Evolutionary conservation across 371 early-diverging fungal species (phyloP).

Genomic region (Polyrhizophydium stewartii): DNA sequence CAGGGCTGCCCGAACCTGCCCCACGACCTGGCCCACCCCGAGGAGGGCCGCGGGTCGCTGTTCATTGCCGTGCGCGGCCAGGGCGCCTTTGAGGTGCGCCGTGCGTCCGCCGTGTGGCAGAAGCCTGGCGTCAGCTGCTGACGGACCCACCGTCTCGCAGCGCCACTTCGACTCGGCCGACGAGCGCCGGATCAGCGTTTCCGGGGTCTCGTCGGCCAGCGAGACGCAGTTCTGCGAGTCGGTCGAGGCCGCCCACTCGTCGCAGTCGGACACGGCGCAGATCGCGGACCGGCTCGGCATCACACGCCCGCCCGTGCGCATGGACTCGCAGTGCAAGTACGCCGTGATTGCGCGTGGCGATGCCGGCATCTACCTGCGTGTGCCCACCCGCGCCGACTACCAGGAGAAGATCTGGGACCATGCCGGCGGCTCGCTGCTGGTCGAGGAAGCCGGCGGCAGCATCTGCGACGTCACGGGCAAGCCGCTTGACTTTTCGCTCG

Average conservation of each 20-base stretch:
- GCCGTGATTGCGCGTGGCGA: conserved; percentile 82
- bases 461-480: conserved; percentile 82
- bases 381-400: conserved; percentile 75
- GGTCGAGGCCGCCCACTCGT: conserved; percentile 91
- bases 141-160: conserved; percentile 26
- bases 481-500: conserved; percentile 83
- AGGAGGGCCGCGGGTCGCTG: conserved; percentile 69
- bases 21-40: conserved; percentile 51
- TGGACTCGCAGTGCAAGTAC: conserved; percentile 96
- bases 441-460: conserved; percentile 92
- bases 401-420: conserved; percentile 99
- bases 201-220: conserved; percentile 40
- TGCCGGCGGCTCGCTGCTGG: conserved; percentile 85
- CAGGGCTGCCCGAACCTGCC: conserved; percentile 95
- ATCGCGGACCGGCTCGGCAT: conserved; percentile 76
- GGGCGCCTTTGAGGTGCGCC: conserved; percentile 82
- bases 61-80: conserved; percentile 66
- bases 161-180: conserved; percentile 53
- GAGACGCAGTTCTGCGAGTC: conserved; percentile 88
- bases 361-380: conserved; percentile 85
- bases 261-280: conserved; percentile 70
- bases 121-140: too few relatives aligned
- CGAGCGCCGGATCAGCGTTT: conserved; percentile 63
- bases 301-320: conserved; percentile 66
- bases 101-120: too few relatives aligned